Base-by-base conservation (phyloP, 2,329 filamentous ascomycete species). In the Ophiostoma ulmi region DNA sequence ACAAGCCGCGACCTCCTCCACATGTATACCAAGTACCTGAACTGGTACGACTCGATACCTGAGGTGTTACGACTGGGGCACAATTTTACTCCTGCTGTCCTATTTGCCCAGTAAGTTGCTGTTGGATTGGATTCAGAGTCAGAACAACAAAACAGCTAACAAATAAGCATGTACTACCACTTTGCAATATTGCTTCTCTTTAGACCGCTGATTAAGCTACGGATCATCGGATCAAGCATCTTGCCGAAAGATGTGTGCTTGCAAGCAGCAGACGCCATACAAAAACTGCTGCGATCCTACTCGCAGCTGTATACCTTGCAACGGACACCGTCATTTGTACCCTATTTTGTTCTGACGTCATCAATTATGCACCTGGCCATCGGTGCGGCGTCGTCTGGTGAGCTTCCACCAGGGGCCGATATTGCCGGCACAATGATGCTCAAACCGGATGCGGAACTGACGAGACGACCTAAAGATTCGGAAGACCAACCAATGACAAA, bases 151-250 rank as follows among this genome's bases (percentile, higher is more conserved):
- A 58, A 22, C 10, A 6, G 6, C 65, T 70, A 35, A 68, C 55
- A 3, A 17, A 8, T 2, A 6, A 89, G 87, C 77, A 89, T 91
- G 88, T 88, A 91, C 73, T 90, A 91, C 76, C 86, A 91, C 75
- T 89, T 88, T 73, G 85, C 87, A 39, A 89, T 90, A n/a, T 78
- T 91, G 0, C 84, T 92, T n/a, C 84, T 93, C 1, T 93, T 93
- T 77, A 84, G 91, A 7, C 91, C 91, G 0, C 83, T 93, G 52
- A 88, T 92, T 76, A 91, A 87, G 73, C 76, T 88, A 8, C 81
- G 82, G 11, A 87, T 91, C 75, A 84, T 90, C 67, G 86, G 87
- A 10, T 90, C 88, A 8, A 84, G 85, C 69, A 81, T 91, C 1
- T 82, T 83, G 4, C 90, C 90, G 8, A 84, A 86, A 55, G 88